Percentiles rank a stretch among this genome's conserved stretches.
Conservation (phyloP, 2,329 filamentous ascomycete genomes). For the Eurotiales sp. region DNA sequence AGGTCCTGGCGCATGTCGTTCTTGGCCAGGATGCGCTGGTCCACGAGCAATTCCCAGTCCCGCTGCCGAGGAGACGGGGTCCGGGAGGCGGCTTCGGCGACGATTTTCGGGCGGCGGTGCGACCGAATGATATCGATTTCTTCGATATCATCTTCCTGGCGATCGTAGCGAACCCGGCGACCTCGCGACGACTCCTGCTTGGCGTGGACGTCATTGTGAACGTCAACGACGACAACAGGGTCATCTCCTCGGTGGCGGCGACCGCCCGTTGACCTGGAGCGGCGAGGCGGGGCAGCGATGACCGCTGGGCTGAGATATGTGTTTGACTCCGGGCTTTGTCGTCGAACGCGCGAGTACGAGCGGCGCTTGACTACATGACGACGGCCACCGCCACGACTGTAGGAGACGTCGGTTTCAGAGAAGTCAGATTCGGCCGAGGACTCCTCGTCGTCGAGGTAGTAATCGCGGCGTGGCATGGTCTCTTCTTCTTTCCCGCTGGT, state of each 20-base stretch:
- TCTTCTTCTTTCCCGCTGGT: too few relatives aligned
- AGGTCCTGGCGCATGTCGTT: conserved; percentile 33
- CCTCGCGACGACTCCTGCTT: conserved; percentile 26
- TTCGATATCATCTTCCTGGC: conserved; percentile 16
- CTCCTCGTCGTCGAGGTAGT: background rate
- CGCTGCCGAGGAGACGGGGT: conserved; percentile 21
- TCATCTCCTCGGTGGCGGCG: conserved; percentile 24
- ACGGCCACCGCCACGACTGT: conserved; percentile 21
- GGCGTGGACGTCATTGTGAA: conserved; percentile 25
- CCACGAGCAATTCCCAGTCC: conserved; percentile 32
- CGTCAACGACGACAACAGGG: conserved; percentile 33
- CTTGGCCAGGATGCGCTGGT: conserved; percentile 32
- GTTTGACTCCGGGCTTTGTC: conserved; percentile 21
- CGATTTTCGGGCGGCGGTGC: conserved; percentile 22
- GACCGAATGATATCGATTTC: conserved; percentile 18
- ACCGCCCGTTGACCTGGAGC: conserved; percentile 34
- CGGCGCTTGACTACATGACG: conserved; percentile 24
- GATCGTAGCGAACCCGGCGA: conserved; percentile 24
- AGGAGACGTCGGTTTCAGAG: conserved; percentile 34
- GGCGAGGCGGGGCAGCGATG: conserved; percentile 23
- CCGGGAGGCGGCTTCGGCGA: conserved; percentile 13
- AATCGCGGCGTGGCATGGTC: conserved; percentile 10
- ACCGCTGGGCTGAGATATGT: conserved; percentile 26
- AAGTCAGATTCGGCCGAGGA: conserved; percentile 11
- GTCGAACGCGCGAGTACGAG: conserved; percentile 31